Conservation (phyloP, 805 yeast species). For the Pichia paraexigua region DNA sequence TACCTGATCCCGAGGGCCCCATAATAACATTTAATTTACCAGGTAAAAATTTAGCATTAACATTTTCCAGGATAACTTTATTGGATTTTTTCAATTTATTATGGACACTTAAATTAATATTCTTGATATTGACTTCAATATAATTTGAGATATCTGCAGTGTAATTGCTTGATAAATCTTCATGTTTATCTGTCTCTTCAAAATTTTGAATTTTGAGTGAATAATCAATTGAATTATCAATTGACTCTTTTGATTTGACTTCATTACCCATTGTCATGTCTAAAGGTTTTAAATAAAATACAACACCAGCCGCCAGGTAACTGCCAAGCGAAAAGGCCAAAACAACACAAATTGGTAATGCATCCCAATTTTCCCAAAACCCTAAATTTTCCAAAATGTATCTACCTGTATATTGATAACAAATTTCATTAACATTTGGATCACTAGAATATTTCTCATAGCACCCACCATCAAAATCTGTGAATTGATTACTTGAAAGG, state of each 20-base stretch:
- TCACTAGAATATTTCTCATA: slow-evolving; percentile 28
- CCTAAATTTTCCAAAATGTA: slow-evolving; percentile 52
- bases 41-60: slow-evolving; percentile 45
- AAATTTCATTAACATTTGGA: slow-evolving; percentile 25
- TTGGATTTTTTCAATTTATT: slow-evolving; percentile 14
- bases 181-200: background rate
- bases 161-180: background rate
- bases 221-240: slow-evolving; percentile 12
- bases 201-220: background rate
- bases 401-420: slow-evolving; percentile 47
- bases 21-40: slow-evolving; percentile 61
- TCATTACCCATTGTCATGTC: slow-evolving; percentile 44
- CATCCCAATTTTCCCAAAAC: slow-evolving; percentile 54
- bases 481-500: slow-evolving; percentile 54
- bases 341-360: slow-evolving; percentile 53
- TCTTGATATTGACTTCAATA: slow-evolving; percentile 15
- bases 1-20: slow-evolving; percentile 82
- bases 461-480: slow-evolving; percentile 54
- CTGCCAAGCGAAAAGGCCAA: slow-evolving; percentile 54
- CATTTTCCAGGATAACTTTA: slow-evolving; percentile 33
- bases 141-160: background rate
- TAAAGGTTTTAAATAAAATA: slow-evolving; percentile 41
- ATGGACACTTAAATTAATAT: slow-evolving; percentile 20
- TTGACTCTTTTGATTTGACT: slow-evolving; percentile 11
- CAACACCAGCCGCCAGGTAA: slow-evolving; percentile 38